Percentiles rank a stretch among this genome's conserved stretches.
Conservation (phyloP, 306 rosid species). For the Medicago lupulina region DNA sequence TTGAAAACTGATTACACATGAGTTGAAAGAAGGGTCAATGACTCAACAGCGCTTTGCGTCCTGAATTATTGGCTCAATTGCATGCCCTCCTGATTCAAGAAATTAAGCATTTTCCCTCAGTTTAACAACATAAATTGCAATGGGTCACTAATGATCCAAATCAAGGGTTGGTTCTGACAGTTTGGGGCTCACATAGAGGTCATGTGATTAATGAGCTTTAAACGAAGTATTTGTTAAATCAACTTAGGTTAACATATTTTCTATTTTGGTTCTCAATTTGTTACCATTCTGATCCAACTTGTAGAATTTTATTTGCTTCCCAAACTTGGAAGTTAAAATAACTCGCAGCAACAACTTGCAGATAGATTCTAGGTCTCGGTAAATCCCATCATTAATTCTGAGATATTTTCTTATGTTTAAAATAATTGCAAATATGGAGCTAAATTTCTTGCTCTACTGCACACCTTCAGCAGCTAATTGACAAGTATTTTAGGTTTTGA, state of each 20-base stretch:
- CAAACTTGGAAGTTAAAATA: background rate
- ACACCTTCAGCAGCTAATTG: background rate
- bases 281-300: background rate
- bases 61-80: constrained; percentile 1
- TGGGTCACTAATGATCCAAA: background rate
- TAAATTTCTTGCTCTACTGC: background rate
- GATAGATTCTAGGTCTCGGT: background rate
- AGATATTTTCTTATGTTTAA: background rate
- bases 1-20: background rate
- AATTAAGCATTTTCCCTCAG: background rate
- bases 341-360: background rate
- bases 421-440: background rate
- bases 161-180: background rate
- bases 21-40: background rate
- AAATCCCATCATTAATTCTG: background rate
- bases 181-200: background rate
- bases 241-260: background rate
- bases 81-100: background rate
- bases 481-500: constrained; percentile 7
- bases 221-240: background rate
- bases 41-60: background rate
- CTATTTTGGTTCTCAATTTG: background rate
- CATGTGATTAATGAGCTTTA: background rate
- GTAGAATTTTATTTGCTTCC: background rate
- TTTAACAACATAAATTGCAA: background rate